Evolutionary conservation across 257 asterid genomes (phyloP).

Genomic region (Gynochthodes officinalis): DNA sequence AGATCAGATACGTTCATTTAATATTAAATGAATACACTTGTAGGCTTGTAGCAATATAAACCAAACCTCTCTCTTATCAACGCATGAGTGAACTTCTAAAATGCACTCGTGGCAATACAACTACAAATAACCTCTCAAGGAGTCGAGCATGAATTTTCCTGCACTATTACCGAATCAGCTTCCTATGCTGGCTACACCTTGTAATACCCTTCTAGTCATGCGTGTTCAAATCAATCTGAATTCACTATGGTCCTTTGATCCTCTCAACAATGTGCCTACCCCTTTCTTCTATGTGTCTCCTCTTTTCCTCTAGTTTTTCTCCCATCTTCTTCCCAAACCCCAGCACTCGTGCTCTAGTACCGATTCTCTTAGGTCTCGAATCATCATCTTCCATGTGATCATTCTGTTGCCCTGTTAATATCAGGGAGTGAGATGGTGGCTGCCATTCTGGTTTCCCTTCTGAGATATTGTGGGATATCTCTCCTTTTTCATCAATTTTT

Average conservation of each 20-base stretch:
- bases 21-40: too few species aligned
- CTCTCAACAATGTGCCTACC: conserved; percentile 71
- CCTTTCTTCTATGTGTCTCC: conserved; percentile 78
- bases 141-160: too few species aligned
- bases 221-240: neutral
- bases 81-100: too few species aligned
- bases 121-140: too few species aligned
- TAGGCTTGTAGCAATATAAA: too few species aligned
- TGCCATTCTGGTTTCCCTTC: conserved; percentile 30
- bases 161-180: neutral
- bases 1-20: too few species aligned
- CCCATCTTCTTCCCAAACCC: conserved; percentile 90
- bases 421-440: conserved; percentile 34
- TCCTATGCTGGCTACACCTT: neutral
- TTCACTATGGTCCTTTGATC: conserved; percentile 62
- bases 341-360: conserved; percentile 67
- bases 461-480: conserved; percentile 21
- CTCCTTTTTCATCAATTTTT: conserved; percentile 39
- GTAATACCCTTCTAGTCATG: neutral
- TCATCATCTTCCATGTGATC: conserved; percentile 52
- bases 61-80: too few species aligned
- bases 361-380: conserved; percentile 37
- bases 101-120: too few species aligned
- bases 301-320: conserved; percentile 80
- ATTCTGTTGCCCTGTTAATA: conserved; percentile 31